Evolutionary conservation across 2,329 filamentous ascomycete genomes (phyloP).

Genomic region (Thelonectria discophora): DNA sequence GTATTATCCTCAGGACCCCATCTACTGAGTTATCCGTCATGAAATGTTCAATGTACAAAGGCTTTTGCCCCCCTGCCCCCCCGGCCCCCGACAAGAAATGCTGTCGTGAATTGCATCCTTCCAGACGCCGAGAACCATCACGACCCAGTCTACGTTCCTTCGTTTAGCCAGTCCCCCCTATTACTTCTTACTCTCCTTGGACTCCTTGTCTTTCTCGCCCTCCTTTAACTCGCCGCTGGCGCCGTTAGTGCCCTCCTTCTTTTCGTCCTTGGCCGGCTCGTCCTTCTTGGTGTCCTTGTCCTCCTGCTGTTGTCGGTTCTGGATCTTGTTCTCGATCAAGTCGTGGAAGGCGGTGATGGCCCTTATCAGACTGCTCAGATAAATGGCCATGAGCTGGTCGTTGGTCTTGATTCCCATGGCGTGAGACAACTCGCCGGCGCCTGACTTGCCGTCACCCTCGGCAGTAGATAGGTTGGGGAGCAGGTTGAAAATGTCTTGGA

Average conservation of each 20-base stretch:
- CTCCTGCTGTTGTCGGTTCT: conserved; percentile 96
- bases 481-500: conserved; percentile 99
- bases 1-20: conserved; percentile 37
- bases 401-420: conserved; percentile 99
- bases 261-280: conserved; percentile 66
- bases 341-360: conserved; percentile 99
- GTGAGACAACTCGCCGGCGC: conserved; percentile 87
- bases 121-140: conserved; percentile 38
- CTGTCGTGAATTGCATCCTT: conserved; percentile 31
- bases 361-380: conserved; percentile 90
- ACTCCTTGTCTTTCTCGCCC: conserved; percentile 63
- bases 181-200: conserved; percentile 55
- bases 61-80: conserved; percentile 34
- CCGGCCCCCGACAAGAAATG: conserved; percentile 30
- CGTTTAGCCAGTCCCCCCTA: conserved; percentile 12
- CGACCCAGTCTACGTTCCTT: conserved; percentile 32
- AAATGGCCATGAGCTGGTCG: conserved; percentile 98
- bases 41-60: conserved; percentile 45
- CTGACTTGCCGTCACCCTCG: conserved; percentile 68
- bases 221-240: conserved; percentile 61
- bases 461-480: conserved; percentile 94
- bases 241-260: conserved; percentile 60
- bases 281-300: conserved; percentile 91
- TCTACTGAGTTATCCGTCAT: conserved; percentile 40
- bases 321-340: conserved; percentile 99